These are phyloP conservation scores for Microbotryum intermedium DNA, from an alignment of 1,284 basidiomycete species.

Conservation along the genomic window DNA sequence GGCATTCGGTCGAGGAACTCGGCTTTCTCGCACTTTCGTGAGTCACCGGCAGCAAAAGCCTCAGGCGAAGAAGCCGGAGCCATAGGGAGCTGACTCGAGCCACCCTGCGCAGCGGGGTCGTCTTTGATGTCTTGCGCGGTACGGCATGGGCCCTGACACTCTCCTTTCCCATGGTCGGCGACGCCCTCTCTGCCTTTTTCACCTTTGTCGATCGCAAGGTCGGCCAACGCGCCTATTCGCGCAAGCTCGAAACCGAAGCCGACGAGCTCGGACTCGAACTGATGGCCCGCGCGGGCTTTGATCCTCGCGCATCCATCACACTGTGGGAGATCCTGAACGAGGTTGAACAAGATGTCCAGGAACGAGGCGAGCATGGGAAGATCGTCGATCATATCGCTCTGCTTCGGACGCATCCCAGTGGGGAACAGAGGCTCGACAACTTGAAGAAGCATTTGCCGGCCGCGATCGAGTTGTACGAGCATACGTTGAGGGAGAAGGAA, in stretches of 20 bases:
- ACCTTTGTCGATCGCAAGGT: conserved; percentile 47
- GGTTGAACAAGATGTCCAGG: conserved; percentile 9
- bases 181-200: conserved; percentile 44
- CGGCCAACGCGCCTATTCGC: conserved; percentile 45
- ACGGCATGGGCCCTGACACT: conserved; percentile 47
- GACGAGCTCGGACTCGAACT: conserved; percentile 46
- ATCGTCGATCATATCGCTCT: conserved; percentile 35
- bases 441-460: conserved; percentile 39
- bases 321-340: conserved; percentile 47
- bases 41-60: not conserved
- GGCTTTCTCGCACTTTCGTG: conserved; percentile 43
- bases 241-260: conserved; percentile 48
- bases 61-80: not conserved
- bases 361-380: conserved; percentile 7
- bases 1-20: conserved; percentile 48
- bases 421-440: conserved; percentile 40
- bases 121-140: conserved; percentile 47
- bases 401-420: conserved; percentile 46
- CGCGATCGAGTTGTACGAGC: conserved; percentile 40
- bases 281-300: conserved; percentile 46
- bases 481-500: not conserved
- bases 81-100: not conserved
- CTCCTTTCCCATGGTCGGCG: conserved; percentile 45
- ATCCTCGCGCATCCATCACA: conserved; percentile 44
- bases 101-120: conserved; percentile 36